These are phyloP conservation scores for Letharia columbiana DNA, from an alignment of 495 filamentous ascomycete species.

Conservation along the genomic window DNA sequence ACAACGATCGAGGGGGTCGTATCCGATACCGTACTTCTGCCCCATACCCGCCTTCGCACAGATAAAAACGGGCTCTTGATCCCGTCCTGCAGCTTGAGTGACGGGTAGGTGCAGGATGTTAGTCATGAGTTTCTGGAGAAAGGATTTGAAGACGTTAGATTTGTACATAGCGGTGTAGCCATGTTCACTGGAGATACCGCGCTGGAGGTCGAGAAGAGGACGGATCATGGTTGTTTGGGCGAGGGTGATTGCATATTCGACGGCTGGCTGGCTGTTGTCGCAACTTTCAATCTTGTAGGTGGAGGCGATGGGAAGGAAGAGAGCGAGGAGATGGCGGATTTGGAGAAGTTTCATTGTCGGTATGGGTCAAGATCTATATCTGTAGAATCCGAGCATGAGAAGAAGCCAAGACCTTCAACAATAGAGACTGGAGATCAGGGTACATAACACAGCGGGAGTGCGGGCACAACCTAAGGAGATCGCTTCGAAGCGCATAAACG, in stretches of 20 bases:
- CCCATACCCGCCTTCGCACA: neutral
- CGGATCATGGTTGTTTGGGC: neutral
- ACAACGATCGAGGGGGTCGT: neutral
- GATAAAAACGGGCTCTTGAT: neutral
- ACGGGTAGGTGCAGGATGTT: neutral
- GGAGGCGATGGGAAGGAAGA: neutral
- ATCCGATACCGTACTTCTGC: neutral
- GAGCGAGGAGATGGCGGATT: neutral
- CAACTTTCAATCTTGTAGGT: neutral
- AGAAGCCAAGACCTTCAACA: neutral
- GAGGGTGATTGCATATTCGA: neutral
- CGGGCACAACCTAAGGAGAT: neutral
- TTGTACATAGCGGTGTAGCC: slow-evolving; percentile 5
- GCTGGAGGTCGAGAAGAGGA: neutral
- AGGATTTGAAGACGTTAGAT: neutral
- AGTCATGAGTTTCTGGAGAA: neutral
- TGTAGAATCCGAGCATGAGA: neutral
- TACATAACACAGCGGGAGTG: neutral
- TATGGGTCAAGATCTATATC: too few species aligned
- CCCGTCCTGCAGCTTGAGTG: neutral
- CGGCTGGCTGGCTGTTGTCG: neutral
- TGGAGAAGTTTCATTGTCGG: neutral
- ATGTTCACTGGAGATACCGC: neutral
- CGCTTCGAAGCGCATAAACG: slow-evolving; percentile 5
- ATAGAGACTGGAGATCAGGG: neutral